phyloP scores from a whole-genome alignment of 192 early-diverging fungal species.

The Coemansia sp. region DNA sequence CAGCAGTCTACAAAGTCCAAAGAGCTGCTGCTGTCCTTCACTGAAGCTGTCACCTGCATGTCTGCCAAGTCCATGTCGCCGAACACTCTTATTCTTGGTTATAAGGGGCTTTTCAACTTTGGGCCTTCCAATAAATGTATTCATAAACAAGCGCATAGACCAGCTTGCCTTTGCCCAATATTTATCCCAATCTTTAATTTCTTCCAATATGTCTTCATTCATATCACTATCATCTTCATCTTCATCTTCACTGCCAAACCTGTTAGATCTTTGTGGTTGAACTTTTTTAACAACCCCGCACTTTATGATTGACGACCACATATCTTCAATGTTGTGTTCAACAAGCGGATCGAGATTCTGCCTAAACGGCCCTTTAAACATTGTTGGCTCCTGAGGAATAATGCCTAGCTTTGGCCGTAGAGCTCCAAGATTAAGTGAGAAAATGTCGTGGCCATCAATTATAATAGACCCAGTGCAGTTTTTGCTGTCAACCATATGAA shows the following conservation, averaged over 20 bases:
- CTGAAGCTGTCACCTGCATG: neutral
- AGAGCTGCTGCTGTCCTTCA: too few relatives aligned
- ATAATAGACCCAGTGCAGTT: conserved; percentile 56
- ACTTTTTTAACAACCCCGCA: conserved; percentile 13
- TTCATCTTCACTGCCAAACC: neutral
- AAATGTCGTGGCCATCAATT: conserved; percentile 75
- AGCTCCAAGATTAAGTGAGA: conserved; percentile 57
- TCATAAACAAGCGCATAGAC: too few relatives aligned
- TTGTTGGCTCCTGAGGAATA: conserved; percentile 72
- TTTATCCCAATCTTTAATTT: neutral
- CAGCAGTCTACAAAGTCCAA: too few relatives aligned
- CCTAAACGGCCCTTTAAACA: conserved; percentile 69
- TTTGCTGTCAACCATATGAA: conserved; percentile 62
- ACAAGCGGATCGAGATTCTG: conserved; percentile 80
- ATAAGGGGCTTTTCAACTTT: too few relatives aligned
- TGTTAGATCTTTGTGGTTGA: neutral
- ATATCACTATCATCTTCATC: neutral
- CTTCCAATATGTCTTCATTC: neutral
- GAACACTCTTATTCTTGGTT: too few relatives aligned
- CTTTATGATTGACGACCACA: conserved; percentile 66
- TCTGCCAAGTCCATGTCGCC: too few relatives aligned
- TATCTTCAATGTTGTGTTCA: conserved; percentile 63
- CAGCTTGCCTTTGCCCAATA: too few relatives aligned
- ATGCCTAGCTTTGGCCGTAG: conserved; percentile 59
- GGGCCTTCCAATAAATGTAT: too few relatives aligned